A percentile compares a stretch with the other conserved stretches of the same genome.
These are phyloP conservation scores for Tephrocybe sp. DNA, from an alignment of 768 basidiomycete genomes.

Conservation along the genomic window DNA sequence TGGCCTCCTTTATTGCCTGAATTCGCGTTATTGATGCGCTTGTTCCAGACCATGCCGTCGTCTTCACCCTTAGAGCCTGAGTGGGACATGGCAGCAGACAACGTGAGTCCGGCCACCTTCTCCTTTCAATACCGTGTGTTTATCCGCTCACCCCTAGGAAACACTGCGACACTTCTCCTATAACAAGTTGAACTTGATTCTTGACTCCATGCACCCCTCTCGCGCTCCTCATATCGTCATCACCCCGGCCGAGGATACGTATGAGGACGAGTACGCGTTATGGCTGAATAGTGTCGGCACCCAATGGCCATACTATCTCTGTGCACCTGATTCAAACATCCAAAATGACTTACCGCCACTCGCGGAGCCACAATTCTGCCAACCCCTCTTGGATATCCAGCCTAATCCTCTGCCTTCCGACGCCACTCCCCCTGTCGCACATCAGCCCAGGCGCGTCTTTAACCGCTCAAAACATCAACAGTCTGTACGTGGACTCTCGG, in stretches of 20 bases:
- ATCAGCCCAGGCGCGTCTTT: constrained; percentile 24
- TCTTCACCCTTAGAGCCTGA: not conserved
- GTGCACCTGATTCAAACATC: constrained; percentile 29
- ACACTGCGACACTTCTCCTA: constrained; percentile 23
- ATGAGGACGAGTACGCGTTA: constrained; percentile 31
- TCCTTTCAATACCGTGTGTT: not conserved
- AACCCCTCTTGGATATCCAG: not conserved
- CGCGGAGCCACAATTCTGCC: not conserved
- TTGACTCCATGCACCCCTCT: constrained; percentile 41
- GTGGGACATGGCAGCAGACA: constrained; percentile 15
- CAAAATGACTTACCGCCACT: constrained; percentile 7
- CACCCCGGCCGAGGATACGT: constrained; percentile 39
- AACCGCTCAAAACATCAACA: constrained; percentile 27
- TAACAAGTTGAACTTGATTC: constrained; percentile 34
- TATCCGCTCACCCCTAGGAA: constrained; percentile 19
- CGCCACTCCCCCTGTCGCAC: constrained; percentile 3
- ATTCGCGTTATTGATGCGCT: not conserved
- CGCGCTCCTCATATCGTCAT: constrained; percentile 51
- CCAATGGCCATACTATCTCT: constrained; percentile 33
- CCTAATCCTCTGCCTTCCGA: not conserved
- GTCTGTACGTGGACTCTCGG: constrained; percentile 22
- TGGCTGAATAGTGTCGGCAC: constrained; percentile 35
- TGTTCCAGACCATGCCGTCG: constrained; percentile 2
- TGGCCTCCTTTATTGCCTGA: not conserved
- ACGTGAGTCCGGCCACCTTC: constrained; percentile 8